phyloP scores from a whole-genome alignment of 257 asterid genomes.

The Fraxinus americana region DNA sequence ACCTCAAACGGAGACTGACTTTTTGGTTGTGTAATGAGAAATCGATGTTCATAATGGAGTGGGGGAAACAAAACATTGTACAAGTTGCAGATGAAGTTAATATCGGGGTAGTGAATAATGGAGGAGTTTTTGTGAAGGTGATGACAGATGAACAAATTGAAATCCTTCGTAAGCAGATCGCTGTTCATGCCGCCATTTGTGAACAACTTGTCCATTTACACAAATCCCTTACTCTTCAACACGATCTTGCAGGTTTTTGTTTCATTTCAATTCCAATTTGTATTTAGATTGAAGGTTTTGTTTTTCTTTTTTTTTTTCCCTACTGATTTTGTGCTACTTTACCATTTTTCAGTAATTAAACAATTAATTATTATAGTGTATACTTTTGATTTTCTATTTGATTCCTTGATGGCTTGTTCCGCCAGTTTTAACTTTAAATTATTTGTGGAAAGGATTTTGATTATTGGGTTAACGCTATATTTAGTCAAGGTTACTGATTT shows the following conservation, averaged over 20 bases:
- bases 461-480: neutral
- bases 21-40: neutral
- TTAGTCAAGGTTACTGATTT: neutral
- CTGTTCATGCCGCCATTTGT: constrained; percentile 81
- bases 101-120: constrained; percentile 48
- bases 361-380: neutral
- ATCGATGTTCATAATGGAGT: neutral
- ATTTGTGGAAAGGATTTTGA: neutral
- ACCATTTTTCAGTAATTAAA: too few relatives aligned
- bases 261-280: neutral
- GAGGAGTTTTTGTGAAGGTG: constrained; percentile 83
- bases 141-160: constrained; percentile 99
- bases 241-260: constrained; percentile 71
- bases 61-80: neutral
- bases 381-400: neutral
- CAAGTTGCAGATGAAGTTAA: neutral
- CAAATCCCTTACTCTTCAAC: constrained; percentile 84
- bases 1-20: neutral
- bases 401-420: neutral
- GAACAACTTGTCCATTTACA: constrained; percentile 93
- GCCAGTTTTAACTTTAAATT: neutral
- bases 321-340: neutral
- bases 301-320: too few relatives aligned
- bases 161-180: constrained; percentile 90
- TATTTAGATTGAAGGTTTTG: neutral